Conservation (phyloP, 2,329 filamentous ascomycete genomes). For the Tolypocladium sp. region DNA sequence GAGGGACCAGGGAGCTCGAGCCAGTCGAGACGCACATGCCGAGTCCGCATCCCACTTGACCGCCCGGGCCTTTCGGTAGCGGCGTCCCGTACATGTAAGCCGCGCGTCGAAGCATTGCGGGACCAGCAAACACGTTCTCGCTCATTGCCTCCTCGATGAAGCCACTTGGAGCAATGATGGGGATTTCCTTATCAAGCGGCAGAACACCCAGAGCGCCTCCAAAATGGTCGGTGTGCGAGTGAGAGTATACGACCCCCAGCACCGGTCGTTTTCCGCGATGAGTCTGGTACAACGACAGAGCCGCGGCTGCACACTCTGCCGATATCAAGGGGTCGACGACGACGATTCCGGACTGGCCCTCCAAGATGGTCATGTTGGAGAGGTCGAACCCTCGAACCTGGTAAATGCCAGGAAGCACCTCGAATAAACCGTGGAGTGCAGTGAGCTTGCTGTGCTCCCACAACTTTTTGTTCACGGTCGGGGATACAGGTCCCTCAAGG, state of each 20-base stretch:
- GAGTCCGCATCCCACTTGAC: constrained; percentile 27
- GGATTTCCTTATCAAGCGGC: constrained; percentile 3
- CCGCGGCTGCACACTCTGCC: constrained; percentile 22
- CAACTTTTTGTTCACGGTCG: constrained; percentile 6
- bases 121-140: constrained; percentile 28
- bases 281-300: constrained; percentile 21
- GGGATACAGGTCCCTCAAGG: constrained; percentile 3
- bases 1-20: constrained; percentile 21
- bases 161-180: constrained; percentile 24
- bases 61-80: constrained; percentile 16
- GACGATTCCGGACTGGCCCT: constrained; percentile 23
- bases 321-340: constrained; percentile 28
- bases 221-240: constrained; percentile 30
- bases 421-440: constrained; percentile 20
- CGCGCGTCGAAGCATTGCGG: constrained; percentile 26
- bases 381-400: constrained; percentile 30
- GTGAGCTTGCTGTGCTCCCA: constrained; percentile 9
- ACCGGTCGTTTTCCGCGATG: too few relatives aligned
- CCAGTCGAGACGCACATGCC: constrained; percentile 23
- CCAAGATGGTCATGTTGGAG: constrained; percentile 29
- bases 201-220: constrained; percentile 16
- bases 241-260: constrained; percentile 27
- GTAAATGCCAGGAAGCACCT: constrained; percentile 24
- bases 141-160: constrained; percentile 27
- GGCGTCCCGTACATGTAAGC: constrained; percentile 29